These are phyloP conservation scores for Silybum marianum DNA, from an alignment of 129 eudicot genomes.

Conservation along the genomic window DNA sequence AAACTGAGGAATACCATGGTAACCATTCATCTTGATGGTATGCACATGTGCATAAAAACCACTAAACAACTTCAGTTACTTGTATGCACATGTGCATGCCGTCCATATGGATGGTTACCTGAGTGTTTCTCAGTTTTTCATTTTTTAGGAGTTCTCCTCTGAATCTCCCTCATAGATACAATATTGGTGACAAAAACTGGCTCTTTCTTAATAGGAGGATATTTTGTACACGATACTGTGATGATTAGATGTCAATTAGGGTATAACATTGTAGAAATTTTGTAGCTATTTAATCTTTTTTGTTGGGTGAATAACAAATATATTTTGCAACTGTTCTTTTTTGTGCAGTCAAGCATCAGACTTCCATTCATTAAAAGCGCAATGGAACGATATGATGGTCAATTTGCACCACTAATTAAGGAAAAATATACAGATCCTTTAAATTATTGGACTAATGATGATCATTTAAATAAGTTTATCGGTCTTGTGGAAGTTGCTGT, in stretches of 20 bases:
- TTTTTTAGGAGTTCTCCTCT: no score
- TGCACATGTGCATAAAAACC: no score
- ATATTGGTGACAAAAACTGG: not conserved
- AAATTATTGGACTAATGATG: slow-evolving; percentile 56
- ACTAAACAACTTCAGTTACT: no score
- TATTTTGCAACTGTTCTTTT: slow-evolving; percentile 3
- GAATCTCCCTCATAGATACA: not conserved
- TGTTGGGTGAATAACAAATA: not conserved
- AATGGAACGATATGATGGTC: slow-evolving; percentile 79
- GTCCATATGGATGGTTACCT: no score
- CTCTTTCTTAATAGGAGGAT: not conserved
- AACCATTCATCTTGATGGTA: no score
- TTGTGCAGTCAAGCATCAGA: slow-evolving; percentile 85
- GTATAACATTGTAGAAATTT: not conserved
- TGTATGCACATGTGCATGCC: no score
- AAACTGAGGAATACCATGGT: no score
- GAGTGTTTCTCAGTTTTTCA: no score
- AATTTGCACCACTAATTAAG: slow-evolving; percentile 66
- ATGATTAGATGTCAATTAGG: not conserved
- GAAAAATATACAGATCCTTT: slow-evolving; percentile 62
- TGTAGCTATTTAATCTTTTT: slow-evolving; percentile 1
- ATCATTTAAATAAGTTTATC: slow-evolving; percentile 77
- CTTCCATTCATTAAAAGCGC: slow-evolving; percentile 80
- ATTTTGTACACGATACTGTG: not conserved
- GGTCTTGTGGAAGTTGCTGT: slow-evolving; percentile 88